A percentile compares a stretch with the other conserved stretches of the same genome.
Conservation (phyloP, 495 filamentous ascomycete species). For the Rhizodiscina lignyota region DNA sequence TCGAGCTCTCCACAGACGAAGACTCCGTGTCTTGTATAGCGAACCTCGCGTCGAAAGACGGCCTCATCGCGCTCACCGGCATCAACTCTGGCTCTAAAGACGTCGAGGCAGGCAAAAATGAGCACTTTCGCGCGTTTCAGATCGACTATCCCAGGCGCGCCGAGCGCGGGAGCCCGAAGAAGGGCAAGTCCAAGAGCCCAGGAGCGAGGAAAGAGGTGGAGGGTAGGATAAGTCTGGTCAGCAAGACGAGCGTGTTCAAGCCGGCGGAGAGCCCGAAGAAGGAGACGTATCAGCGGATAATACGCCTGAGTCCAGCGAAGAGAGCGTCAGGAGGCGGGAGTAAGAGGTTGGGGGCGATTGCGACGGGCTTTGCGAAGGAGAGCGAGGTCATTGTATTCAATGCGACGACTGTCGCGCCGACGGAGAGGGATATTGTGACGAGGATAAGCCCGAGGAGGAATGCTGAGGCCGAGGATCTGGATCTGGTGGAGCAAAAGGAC, state of each 20-base stretch:
- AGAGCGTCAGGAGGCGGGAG: constrained; percentile 20
- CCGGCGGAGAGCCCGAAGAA: constrained; percentile 25
- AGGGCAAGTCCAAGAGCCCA: constrained; percentile 9
- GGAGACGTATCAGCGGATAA: constrained; percentile 63
- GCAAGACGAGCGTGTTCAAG: constrained; percentile 40
- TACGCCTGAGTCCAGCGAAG: constrained; percentile 50
- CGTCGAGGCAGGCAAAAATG: constrained; percentile 60
- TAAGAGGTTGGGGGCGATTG: constrained; percentile 51
- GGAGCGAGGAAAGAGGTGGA: constrained; percentile 20
- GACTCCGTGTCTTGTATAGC: constrained; percentile 81
- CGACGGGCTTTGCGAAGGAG: constrained; percentile 53
- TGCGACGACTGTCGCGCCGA: constrained; percentile 35
- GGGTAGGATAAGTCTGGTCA: constrained; percentile 14
- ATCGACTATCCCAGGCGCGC: constrained; percentile 29
- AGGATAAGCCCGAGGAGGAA: constrained; percentile 42
- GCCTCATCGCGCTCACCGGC: constrained; percentile 51
- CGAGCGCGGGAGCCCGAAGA: constrained; percentile 13
- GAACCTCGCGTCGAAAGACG: constrained; percentile 32
- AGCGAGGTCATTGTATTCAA: constrained; percentile 69
- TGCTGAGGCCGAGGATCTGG: constrained; percentile 68
- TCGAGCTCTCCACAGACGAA: constrained; percentile 73
- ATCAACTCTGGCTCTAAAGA: constrained; percentile 68
- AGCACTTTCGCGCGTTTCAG: constrained; percentile 71
- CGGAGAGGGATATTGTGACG: constrained; percentile 34
- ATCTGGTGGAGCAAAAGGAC: constrained; percentile 42